phyloP scores from a whole-genome alignment of 225 moss, liverwort and hornwort species.

The Bryoerythrophyllum caledonicum region DNA sequence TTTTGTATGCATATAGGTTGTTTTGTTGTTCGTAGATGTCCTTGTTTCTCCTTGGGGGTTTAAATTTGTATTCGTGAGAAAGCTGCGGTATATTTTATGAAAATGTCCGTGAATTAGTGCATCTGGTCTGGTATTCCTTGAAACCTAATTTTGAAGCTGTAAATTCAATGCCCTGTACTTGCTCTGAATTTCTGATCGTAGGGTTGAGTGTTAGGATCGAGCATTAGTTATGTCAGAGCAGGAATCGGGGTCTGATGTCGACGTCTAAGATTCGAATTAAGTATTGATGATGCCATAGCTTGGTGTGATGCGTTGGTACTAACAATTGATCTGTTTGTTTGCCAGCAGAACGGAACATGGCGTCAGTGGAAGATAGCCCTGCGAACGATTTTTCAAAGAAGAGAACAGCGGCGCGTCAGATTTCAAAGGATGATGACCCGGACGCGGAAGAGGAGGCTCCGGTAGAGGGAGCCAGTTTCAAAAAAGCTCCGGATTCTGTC shows the following conservation, averaged over 20 bases:
- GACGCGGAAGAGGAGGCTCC: constrained; percentile 47
- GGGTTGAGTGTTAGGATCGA: not conserved
- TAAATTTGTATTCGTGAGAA: no score
- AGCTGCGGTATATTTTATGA: no score
- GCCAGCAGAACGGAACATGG: constrained; percentile 1
- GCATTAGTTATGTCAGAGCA: not conserved
- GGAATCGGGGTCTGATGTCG: not conserved
- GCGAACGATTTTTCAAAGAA: constrained; percentile 44
- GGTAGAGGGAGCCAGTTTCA: constrained; percentile 47
- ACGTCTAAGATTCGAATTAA: not conserved
- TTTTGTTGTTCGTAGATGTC: no score
- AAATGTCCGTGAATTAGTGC: not conserved
- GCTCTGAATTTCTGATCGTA: not conserved
- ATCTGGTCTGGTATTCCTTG: not conserved
- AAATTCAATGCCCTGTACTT: not conserved
- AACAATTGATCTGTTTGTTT: not conserved
- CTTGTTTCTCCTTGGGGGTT: no score
- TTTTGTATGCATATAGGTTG: no score
- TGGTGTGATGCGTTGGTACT: not conserved
- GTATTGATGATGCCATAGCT: not conserved
- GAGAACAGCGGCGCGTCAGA: constrained; percentile 63
- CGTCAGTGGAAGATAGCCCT: constrained; percentile 27
- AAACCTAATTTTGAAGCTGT: not conserved
- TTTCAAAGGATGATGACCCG: constrained; percentile 55
- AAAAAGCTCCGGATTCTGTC: constrained; percentile 63